Base-by-base conservation (phyloP, 148 eudicot genomes). In the Spergularia marina region DNA sequence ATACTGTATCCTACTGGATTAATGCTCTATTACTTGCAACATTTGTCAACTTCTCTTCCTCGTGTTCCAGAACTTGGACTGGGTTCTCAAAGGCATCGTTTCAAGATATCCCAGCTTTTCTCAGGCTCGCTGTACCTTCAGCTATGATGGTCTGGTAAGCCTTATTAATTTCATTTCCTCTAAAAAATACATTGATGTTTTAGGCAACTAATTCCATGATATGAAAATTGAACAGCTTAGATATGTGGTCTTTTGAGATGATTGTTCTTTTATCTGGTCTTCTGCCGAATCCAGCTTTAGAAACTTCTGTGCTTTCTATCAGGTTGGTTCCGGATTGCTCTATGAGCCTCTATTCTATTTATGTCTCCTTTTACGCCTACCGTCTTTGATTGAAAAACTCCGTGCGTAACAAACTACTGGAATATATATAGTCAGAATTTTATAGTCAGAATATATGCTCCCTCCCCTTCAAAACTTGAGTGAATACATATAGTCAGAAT, bases 1-100 rank as follows among this genome's bases (percentile, higher is more conserved):
- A 80, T 72, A 81, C 87, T 7, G 70, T 90, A 5, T 87, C 94
- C 3, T 88, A 87, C 58, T 90, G 91, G 94, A 21, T 82, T 15
- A 90, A 88, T 69, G 81, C 78, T 21, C 6, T 83, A 15, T 14
- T 90, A 30, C 67, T 90, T 65, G 85, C 74, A 23, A 61, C 76
- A 60, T 88, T 83, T 67, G 81, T 90, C 54, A 88, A 85, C 68
- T 87, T 86, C 41, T 86, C 91, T 41, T 30, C 89, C 40, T 82
- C 84, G 0, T 90, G 87, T 75, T 41, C 74, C 2, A 86, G 84
- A 64, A 84, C 82, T 55, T 90, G 94, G 94, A 81, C 83, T 8
- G 87, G 91, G 2, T 78, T 86, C 60, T 58, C 74, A 12, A 58
- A n/a, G 10, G 79, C 68, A 30, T 76, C 74, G 12, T 53, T 76